phyloP scores from a whole-genome alignment of 331 rosid genomes.

The Erythrophleum ivorense region DNA sequence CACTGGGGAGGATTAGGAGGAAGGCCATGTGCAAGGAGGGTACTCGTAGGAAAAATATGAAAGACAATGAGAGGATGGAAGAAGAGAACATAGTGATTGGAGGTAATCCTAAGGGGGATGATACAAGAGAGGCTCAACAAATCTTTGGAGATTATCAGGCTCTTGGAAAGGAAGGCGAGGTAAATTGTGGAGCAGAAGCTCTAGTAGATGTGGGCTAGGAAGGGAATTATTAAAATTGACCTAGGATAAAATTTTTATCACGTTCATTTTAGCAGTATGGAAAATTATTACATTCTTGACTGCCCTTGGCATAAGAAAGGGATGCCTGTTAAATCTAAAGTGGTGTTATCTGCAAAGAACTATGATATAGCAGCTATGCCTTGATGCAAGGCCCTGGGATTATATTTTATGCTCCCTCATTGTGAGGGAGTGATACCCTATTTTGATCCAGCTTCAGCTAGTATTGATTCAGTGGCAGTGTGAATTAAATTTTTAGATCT shows the following conservation, averaged over 20 bases:
- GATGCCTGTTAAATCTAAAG: too few relatives aligned
- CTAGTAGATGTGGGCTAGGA: background rate
- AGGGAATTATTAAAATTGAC: background rate
- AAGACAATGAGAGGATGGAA: too few relatives aligned
- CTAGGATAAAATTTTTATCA: background rate
- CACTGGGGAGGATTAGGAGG: background rate
- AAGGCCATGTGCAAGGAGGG: too few relatives aligned
- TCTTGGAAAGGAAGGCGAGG: too few relatives aligned
- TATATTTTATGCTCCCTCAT: background rate
- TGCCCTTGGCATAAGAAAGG: background rate
- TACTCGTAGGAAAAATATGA: too few relatives aligned
- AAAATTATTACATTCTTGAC: background rate
- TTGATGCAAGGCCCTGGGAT: background rate
- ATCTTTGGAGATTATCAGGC: background rate
- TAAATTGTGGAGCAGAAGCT: background rate
- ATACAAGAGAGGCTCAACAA: background rate
- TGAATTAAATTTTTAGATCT: background rate
- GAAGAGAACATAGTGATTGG: too few relatives aligned
- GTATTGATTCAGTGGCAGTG: background rate
- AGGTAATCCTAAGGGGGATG: too few relatives aligned
- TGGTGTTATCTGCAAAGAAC: too few relatives aligned
- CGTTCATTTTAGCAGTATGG: background rate
- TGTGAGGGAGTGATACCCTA: background rate
- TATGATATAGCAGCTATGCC: too few relatives aligned
- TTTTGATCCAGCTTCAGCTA: background rate